Evolutionary conservation across 2,329 filamentous ascomycete species (phyloP).

Genomic region (Xylaria arbuscula): DNA sequence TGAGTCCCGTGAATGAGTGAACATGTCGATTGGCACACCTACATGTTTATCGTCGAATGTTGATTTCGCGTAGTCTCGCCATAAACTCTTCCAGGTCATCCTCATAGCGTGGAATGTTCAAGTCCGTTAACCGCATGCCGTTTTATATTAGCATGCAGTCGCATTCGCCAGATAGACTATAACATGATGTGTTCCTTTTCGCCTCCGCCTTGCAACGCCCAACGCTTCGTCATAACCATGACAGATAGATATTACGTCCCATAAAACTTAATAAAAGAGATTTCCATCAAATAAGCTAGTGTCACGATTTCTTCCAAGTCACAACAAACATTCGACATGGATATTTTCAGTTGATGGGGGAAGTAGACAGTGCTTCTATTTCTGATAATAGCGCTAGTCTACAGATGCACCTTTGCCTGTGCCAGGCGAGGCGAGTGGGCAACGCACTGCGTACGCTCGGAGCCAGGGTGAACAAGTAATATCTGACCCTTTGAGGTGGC

Average conservation of each 20-base stretch:
- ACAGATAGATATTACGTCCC: not conserved
- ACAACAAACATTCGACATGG: not conserved
- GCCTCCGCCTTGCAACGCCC: not conserved
- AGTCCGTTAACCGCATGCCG: not conserved
- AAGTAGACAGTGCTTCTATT: constrained; percentile 42
- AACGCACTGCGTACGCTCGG: constrained; percentile 28
- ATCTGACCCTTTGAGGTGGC: constrained; percentile 5
- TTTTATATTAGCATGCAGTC: not conserved
- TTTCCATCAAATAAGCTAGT: not conserved
- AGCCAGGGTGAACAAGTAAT: constrained; percentile 12
- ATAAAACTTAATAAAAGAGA: not conserved
- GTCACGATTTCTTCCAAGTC: not conserved
- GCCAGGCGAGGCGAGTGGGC: constrained; percentile 26
- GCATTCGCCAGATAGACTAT: not conserved
- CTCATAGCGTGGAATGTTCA: not conserved
- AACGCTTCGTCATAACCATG: not conserved
- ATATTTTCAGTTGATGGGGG: not conserved
- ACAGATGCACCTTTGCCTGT: constrained; percentile 37
- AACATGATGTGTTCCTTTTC: not conserved
- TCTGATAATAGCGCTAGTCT: constrained; percentile 44
- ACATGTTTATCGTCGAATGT: not conserved
- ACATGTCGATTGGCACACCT: too few relatives aligned
- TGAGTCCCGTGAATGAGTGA: too few relatives aligned
- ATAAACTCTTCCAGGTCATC: not conserved
- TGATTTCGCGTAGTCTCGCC: not conserved